These are phyloP conservation scores for Apiotrichum porosum DNA, from an alignment of 1,284 basidiomycete species.

Conservation along the genomic window DNA sequence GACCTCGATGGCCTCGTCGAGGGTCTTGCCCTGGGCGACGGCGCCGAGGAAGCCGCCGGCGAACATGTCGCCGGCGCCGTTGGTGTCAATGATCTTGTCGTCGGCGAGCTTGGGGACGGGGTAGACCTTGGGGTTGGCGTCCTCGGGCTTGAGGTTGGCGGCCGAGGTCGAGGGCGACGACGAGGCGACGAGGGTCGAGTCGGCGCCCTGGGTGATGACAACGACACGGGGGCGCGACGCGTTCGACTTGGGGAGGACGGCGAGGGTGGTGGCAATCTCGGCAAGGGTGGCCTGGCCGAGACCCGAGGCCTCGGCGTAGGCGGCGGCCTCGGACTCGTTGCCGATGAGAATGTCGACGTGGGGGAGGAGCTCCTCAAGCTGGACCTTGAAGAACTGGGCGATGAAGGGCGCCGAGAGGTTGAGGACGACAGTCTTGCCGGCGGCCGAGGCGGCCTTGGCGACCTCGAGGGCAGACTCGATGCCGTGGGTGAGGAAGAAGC, in stretches of 20 bases:
- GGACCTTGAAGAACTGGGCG: constrained; percentile 82
- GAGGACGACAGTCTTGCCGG: constrained; percentile 77
- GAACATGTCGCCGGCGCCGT: constrained; percentile 98
- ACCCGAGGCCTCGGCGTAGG: constrained; percentile 68
- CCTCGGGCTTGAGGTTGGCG: constrained; percentile 42
- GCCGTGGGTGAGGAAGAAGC: constrained; percentile 97
- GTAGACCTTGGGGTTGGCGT: constrained; percentile 55
- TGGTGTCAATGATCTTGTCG: constrained; percentile 88
- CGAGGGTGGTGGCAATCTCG: constrained; percentile 68
- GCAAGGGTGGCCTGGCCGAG: constrained; percentile 58
- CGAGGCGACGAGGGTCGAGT: constrained; percentile 72
- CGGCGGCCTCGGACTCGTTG: constrained; percentile 90
- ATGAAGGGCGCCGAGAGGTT: constrained; percentile 99
- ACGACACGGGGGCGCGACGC: constrained; percentile 70
- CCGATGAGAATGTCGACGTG: constrained; percentile 84
- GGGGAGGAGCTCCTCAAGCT: constrained; percentile 72
- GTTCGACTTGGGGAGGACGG: constrained; percentile 61
- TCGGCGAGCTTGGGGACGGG: constrained; percentile 61
- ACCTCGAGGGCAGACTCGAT: constrained; percentile 68
- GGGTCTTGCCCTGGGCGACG: constrained; percentile 69
- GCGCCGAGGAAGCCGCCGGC: constrained; percentile 96
- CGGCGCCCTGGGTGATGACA: constrained; percentile 85
- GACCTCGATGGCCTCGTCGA: constrained; percentile 68
- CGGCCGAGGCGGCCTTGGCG: constrained; percentile 71
- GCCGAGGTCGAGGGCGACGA: constrained; percentile 55